Base-by-base conservation (phyloP, 176 grass and related monocot genomes). In the Oryza rufipogon region DNA sequence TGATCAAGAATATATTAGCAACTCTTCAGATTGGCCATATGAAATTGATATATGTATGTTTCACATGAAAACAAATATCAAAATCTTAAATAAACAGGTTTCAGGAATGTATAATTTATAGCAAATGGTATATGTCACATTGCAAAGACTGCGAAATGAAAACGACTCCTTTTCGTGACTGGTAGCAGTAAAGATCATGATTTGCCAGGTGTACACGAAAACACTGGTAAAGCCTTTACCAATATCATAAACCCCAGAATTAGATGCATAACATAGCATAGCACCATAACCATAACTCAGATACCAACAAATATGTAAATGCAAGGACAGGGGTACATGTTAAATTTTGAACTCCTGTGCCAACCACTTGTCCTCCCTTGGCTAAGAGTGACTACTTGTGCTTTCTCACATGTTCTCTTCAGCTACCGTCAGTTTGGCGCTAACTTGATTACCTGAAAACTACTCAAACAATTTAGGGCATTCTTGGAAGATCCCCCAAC, bases 301-400 rank as follows among this genome's bases (percentile, higher is more conserved):
- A 68, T 47, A 74, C 64, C 41, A 65, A 69, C 60, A 69, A 80
- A 76, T 46, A 66, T 11, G 39, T 42, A 81, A 70, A 9, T 4
- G 20, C 41, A 79, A 82, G 19, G 39, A 82, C 71, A 70, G 10
- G 69, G 45, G 23, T 17, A 44, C 15, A 76, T 17, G 19, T 38
- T 60, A 52, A 46, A 75, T 68, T 81, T 58, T 25, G 47, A 81
- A 75, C 22, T 81, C 33, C 51, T 75, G 63, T 56, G 17, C 46
- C 85, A 70, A 81, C 5, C 72, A 87, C 64, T 69, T 81, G 49
- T 34, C 19, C 63, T 75, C 42, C 23, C 49, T 33, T 76, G 39
- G 39, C 25, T 71, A 38, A 64, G 17, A 70, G 22, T 22, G 5
- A 19, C 1, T 3, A 81, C 8, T 56, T 33, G 73, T 5, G 10